These are phyloP conservation scores for Cercospora zeae-maydis DNA, from an alignment of 2,329 filamentous ascomycete species.

Conservation along the genomic window DNA sequence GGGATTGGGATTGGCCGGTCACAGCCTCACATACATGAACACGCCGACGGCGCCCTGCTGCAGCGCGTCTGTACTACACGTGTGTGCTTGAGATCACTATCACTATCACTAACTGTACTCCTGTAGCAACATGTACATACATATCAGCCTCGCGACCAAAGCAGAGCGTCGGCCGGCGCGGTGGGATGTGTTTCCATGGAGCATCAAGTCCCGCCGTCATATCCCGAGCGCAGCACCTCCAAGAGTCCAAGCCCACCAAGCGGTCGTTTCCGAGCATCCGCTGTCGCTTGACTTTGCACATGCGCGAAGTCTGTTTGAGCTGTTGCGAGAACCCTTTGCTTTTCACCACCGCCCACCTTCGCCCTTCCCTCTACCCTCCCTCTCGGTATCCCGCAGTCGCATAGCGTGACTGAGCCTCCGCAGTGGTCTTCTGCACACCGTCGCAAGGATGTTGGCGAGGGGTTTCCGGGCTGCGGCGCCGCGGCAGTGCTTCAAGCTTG, in stretches of 20 bases:
- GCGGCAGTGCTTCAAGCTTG: slow-evolving; percentile 20
- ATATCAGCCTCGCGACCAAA: neutral
- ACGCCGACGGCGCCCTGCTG: neutral
- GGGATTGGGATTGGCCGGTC: neutral
- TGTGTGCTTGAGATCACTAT: neutral
- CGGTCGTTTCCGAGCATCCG: neutral
- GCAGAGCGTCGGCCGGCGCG: neutral
- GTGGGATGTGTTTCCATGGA: neutral
- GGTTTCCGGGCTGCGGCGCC: slow-evolving; percentile 16
- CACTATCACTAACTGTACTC: too few species aligned
- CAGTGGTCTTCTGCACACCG: slow-evolving; percentile 1
- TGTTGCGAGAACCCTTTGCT: slow-evolving; percentile 2
- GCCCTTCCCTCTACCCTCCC: neutral
- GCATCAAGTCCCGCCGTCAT: slow-evolving; percentile 1
- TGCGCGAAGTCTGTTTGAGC: slow-evolving; percentile 12
- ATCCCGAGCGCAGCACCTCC: neutral
- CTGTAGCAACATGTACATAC: too few species aligned
- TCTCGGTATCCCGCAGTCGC: slow-evolving; percentile 10
- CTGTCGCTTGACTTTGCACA: slow-evolving; percentile 11
- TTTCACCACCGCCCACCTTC: slow-evolving; percentile 1
- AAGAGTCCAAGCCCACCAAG: neutral
- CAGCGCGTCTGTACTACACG: neutral
- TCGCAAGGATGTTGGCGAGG: slow-evolving; percentile 21
- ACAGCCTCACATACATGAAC: neutral
- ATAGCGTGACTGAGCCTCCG: neutral